Percentiles rank a stretch among this genome's conserved stretches.
These are phyloP conservation scores for Carallia pectinifolia DNA, from an alignment of 345 rosid species.

Conservation along the genomic window DNA sequence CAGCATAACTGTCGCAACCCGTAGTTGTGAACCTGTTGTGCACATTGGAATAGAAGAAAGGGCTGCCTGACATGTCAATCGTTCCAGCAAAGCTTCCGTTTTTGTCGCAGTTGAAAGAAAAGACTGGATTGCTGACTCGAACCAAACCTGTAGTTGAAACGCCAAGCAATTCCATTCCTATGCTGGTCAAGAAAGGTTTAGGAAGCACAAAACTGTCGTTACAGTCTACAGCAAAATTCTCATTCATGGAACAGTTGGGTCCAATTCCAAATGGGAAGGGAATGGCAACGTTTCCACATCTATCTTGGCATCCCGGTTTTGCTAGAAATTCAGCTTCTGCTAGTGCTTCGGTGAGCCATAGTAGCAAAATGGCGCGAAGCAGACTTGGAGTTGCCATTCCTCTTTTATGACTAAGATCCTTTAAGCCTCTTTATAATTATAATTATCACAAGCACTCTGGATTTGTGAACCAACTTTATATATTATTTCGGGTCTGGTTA, in stretches of 20 bases:
- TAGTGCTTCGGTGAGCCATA: neutral
- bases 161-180: conserved; percentile 2
- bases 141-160: neutral
- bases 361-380: neutral
- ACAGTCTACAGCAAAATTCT: neutral
- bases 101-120: neutral
- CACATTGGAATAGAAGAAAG: neutral
- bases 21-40: conserved; percentile 6
- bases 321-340: neutral
- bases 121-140: neutral
- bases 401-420: too few species aligned
- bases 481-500: too few species aligned
- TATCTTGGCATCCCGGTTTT: neutral
- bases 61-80: conserved; percentile 1
- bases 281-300: neutral
- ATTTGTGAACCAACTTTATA: too few species aligned
- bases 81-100: too few species aligned
- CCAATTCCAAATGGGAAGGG: conserved; percentile 14
- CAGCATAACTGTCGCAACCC: conserved; percentile 12
- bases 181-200: conserved; percentile 8
- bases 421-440: too few species aligned
- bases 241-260: neutral
- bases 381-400: too few species aligned
- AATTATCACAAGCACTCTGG: too few species aligned
- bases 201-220: neutral